Percentiles rank a stretch among this genome's conserved stretches.
Conservation (phyloP, 2,329 filamentous ascomycete genomes). For the Colletotrichum salicis region DNA sequence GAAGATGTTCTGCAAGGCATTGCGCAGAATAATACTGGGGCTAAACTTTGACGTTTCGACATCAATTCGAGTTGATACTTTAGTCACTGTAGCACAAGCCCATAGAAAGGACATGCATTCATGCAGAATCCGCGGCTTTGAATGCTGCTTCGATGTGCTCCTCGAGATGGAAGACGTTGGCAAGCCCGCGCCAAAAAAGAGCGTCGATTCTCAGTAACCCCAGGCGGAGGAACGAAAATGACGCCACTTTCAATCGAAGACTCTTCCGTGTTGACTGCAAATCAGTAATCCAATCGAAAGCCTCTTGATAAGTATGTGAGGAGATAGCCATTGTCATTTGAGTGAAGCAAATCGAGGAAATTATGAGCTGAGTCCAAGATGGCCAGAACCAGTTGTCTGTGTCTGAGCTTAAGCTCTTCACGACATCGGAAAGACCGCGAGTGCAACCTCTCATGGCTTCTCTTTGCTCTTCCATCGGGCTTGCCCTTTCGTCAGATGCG, state of each 20-base stretch:
- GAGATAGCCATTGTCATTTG: constrained; percentile 33
- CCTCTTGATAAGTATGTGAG: constrained; percentile 22
- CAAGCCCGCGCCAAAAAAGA: constrained; percentile 38
- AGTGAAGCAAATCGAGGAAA: constrained; percentile 37
- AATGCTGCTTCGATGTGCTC: constrained; percentile 33
- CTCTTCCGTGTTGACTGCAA: constrained; percentile 34
- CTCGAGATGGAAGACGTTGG: constrained; percentile 36
- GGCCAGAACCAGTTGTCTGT: constrained; percentile 35
- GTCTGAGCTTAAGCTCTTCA: constrained; percentile 28
- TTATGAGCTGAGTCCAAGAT: constrained; percentile 35
- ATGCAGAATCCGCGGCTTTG: background rate
- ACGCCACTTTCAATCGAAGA: constrained; percentile 36
- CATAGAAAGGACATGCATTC: background rate
- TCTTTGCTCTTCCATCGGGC: background rate
- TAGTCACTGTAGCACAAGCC: no score
- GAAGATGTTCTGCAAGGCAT: no score
- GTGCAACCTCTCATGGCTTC: background rate
- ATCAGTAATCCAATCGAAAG: constrained; percentile 30
- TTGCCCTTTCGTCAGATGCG: no score
- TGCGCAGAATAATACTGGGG: no score
- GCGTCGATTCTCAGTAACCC: constrained; percentile 38
- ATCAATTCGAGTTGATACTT: no score
- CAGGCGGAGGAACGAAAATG: constrained; percentile 36
- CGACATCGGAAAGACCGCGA: background rate
- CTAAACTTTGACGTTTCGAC: no score